A percentile compares a stretch with the other conserved stretches of the same genome.
Conservation (phyloP, 768 basidiomycete species). For the Phaffia tasmanica region DNA sequence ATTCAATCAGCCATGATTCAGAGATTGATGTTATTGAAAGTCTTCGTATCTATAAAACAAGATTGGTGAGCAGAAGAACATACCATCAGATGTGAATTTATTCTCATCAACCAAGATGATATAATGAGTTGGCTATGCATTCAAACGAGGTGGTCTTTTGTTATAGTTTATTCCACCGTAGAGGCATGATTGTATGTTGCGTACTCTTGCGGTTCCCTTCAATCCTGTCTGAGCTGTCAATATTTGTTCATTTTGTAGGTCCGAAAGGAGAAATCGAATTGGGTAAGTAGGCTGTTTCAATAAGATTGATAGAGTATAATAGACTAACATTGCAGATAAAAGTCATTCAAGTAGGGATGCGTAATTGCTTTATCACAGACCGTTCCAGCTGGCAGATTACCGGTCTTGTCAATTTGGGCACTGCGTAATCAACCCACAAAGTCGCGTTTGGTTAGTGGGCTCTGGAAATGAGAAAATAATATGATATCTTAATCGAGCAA, state of each 20-base stretch:
- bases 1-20: conserved; percentile 24
- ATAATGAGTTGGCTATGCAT: conserved; percentile 27
- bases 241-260: too few relatives aligned
- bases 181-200: neutral
- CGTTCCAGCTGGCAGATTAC: conserved; percentile 20
- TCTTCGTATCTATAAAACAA: neutral
- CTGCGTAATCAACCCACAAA: too few relatives aligned
- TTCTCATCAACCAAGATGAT: conserved; percentile 28
- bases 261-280: too few relatives aligned
- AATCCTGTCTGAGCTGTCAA: conserved; percentile 27
- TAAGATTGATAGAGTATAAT: too few relatives aligned
- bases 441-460: neutral
- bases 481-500: neutral
- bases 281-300: too few relatives aligned
- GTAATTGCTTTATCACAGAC: neutral
- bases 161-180: neutral
- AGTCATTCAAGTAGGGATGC: conserved; percentile 10
- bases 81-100: conserved; percentile 24
- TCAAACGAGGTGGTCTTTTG: neutral
- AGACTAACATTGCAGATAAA: conserved; percentile 20
- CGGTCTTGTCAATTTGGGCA: conserved; percentile 23
- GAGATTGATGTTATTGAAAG: neutral
- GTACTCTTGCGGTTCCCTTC: conserved; percentile 25
- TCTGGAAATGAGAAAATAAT: conserved; percentile 6
- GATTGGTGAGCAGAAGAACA: neutral